Conservation (phyloP, 352 stramenopile species). For the Phytophthora multivora region DNA sequence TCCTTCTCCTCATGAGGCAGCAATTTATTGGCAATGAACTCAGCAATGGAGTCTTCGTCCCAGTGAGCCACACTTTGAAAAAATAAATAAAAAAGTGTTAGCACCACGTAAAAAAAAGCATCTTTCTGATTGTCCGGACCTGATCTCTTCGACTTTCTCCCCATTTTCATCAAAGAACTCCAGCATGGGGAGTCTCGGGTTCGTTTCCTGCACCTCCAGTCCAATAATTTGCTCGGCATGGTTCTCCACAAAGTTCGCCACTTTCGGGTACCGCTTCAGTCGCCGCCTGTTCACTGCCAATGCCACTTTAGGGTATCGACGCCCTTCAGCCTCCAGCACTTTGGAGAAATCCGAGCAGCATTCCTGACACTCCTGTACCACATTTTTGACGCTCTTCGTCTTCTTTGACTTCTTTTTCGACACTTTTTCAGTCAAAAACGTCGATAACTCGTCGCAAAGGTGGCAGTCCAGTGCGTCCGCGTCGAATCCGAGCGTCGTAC, state of each 20-base stretch:
- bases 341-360: slow-evolving; percentile 61
- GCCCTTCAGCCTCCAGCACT: slow-evolving; percentile 32
- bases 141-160: slow-evolving; percentile 66
- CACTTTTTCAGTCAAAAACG: slow-evolving; percentile 29
- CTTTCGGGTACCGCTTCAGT: slow-evolving; percentile 66
- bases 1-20: slow-evolving; percentile 28
- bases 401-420: slow-evolving; percentile 5
- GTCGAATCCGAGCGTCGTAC: slow-evolving; percentile 58
- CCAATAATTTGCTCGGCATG: slow-evolving; percentile 46
- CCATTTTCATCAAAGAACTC: slow-evolving; percentile 64
- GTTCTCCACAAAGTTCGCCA: slow-evolving; percentile 70
- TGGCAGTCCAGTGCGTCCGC: slow-evolving; percentile 61
- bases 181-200: slow-evolving; percentile 55
- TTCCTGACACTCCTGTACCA: slow-evolving; percentile 40
- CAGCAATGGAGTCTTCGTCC: slow-evolving; percentile 74
- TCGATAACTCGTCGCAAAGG: slow-evolving; percentile 53
- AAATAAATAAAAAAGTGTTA: background rate
- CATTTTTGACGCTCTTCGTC: slow-evolving; percentile 3
- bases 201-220: slow-evolving; percentile 58
- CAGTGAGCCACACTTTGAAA: slow-evolving; percentile 64
- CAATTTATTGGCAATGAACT: slow-evolving; percentile 74
- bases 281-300: slow-evolving; percentile 60
- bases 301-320: slow-evolving; percentile 49
- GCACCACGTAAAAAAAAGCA: background rate
- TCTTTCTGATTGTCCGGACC: slow-evolving; percentile 28